Evolutionary conservation across 2,329 filamentous ascomycete species (phyloP), one percentile per base, ranked within the genome.

Genomic region (Orbilia oligospora): DNA sequence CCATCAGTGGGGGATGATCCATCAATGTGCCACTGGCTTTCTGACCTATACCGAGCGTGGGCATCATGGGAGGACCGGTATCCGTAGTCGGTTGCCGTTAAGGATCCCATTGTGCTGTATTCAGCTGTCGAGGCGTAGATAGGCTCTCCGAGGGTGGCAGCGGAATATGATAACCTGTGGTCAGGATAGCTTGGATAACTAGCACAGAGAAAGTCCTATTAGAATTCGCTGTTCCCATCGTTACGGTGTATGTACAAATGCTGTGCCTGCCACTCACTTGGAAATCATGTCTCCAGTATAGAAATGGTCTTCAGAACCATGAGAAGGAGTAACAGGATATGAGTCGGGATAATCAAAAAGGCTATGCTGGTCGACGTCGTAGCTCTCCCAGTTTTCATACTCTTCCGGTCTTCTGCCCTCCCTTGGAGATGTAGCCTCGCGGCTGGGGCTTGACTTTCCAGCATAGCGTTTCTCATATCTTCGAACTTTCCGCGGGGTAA

Each of bases 41-140:
- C 75, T 78, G 75, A 78, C 75, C 75, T 78, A 72, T 78, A 78
- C 68, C 75, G 75, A 64, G 75, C 68, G 64, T 78, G 73, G 73
- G 66, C 22, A 63, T 77, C 73, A 77, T 77, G 56, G 27, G 73
- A 55, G 41, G 68, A 36, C 46, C 75, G 53, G 63, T 78, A 78
- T 22, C 49, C 64, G 38, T 72, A 78, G 75, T 78, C 75, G 51
- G 75, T 78, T 22, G 75, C 63, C 14, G 75, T 78, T 68, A 78
- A 56, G 38, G 75, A 72, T 58, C 75, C 75, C 75, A 78, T 72
- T 72, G 75, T 49, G 68, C 68, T 72, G 48, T 72, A 78, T 64
- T 78, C 75, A 44, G 30, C 55, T 27, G 68, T 69, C 18, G 75
- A 72, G 36, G 75, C 68, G 46, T 68, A 78, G 24, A 78, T 33